Conservation (phyloP, 2,329 filamentous ascomycete genomes). For the Lithohypha guttulata region DNA sequence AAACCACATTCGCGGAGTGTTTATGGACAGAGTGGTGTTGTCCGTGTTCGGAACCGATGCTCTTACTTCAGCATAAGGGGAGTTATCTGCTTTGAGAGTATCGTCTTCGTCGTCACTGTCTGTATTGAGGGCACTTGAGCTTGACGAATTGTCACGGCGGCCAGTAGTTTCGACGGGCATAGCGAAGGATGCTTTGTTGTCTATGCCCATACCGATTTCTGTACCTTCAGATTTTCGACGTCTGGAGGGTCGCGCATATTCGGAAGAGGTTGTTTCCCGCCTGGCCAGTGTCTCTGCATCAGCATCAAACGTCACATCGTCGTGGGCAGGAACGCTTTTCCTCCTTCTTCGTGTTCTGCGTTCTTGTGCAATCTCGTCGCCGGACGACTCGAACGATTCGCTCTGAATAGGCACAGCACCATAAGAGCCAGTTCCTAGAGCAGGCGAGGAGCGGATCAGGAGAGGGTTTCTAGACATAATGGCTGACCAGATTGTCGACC, state of each 20-base stretch:
- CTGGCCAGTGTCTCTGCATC: conserved; percentile 4
- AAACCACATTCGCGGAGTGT: conserved; percentile 74
- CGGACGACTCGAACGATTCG: conserved; percentile 25
- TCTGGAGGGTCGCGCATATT: conserved; percentile 8
- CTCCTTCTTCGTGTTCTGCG: conserved; percentile 4
- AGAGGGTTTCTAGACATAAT: conserved; percentile 45
- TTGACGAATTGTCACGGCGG: conserved; percentile 21
- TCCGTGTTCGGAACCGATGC: conserved; percentile 69
- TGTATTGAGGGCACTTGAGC: conserved; percentile 22
- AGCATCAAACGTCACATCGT: neutral
- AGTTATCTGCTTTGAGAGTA: conserved; percentile 25
- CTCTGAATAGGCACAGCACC: conserved; percentile 40
- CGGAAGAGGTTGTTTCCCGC: conserved; percentile 6
- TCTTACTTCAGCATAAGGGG: conserved; percentile 60
- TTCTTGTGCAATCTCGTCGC: conserved; percentile 1
- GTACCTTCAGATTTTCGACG: conserved; percentile 24
- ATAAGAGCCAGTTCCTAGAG: conserved; percentile 51
- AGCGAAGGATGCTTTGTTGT: conserved; percentile 27
- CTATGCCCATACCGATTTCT: conserved; percentile 26
- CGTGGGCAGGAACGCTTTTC: neutral
- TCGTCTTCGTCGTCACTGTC: conserved; percentile 25
- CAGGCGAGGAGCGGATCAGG: conserved; percentile 49
- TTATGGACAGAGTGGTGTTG: conserved; percentile 67
- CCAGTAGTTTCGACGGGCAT: conserved; percentile 13
- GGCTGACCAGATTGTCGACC: conserved; percentile 15